These are phyloP conservation scores for Penicillium vulpinum DNA, from an alignment of 2,329 filamentous ascomycete species.

Conservation along the genomic window DNA sequence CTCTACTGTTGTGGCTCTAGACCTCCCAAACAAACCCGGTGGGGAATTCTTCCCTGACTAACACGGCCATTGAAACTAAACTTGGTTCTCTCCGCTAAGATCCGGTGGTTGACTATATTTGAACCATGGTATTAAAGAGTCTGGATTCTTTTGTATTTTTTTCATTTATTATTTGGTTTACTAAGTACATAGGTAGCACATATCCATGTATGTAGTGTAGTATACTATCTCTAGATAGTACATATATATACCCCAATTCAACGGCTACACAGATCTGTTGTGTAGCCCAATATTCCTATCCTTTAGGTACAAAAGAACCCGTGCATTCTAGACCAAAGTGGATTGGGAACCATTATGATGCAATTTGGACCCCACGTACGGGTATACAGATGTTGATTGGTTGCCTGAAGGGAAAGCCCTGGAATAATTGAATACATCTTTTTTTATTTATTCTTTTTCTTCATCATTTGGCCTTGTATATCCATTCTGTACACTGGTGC, in stretches of 20 bases:
- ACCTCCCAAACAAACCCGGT: slow-evolving; percentile 5
- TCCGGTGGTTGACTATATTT: slow-evolving; percentile 21
- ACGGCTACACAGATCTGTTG: slow-evolving; percentile 17
- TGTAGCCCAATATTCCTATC: slow-evolving; percentile 3
- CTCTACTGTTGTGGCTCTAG: neutral
- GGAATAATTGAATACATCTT: neutral
- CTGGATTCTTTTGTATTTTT: slow-evolving; percentile 2
- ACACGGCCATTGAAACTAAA: neutral
- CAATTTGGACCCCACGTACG: slow-evolving; percentile 10
- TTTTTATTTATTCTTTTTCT: neutral
- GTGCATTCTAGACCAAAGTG: slow-evolving; percentile 21
- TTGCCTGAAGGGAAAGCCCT: too few relatives aligned
- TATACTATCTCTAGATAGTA: too few relatives aligned
- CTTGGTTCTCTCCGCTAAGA: slow-evolving; percentile 14
- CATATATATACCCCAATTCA: too few relatives aligned
- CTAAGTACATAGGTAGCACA: too few relatives aligned
- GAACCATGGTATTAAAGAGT: slow-evolving; percentile 9
- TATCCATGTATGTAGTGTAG: neutral
- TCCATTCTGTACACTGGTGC: neutral
- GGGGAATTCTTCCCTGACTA: slow-evolving; percentile 8
- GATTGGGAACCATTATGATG: slow-evolving; percentile 20
- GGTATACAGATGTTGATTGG: too few relatives aligned
- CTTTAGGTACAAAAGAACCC: neutral
- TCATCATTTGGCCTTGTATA: neutral
- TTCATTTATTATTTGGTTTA: neutral